phyloP scores from a whole-genome alignment of 2,329 filamentous ascomycete species.

The Corynespora cassiicola region DNA sequence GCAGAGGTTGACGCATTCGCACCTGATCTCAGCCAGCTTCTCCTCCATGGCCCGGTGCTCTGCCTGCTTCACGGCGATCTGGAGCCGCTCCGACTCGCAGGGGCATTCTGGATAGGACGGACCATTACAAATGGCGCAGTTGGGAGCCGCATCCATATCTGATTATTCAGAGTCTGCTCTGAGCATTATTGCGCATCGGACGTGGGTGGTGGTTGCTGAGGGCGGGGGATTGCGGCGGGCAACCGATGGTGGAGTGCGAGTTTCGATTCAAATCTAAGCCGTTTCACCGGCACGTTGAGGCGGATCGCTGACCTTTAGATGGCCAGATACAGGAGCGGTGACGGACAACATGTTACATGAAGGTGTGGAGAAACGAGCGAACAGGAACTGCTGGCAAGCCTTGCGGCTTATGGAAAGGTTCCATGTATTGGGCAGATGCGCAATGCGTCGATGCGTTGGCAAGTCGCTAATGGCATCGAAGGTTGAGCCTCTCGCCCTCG shows the following conservation, averaged over 20 bases:
- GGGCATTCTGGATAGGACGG: constrained; percentile 46
- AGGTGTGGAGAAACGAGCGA: constrained; percentile 31
- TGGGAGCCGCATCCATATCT: constrained; percentile 47
- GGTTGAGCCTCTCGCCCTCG: constrained; percentile 15
- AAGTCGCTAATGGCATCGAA: constrained; percentile 29
- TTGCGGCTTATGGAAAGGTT: constrained; percentile 38
- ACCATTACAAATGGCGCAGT: constrained; percentile 50
- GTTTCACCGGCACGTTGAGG: constrained; percentile 26
- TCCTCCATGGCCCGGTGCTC: constrained; percentile 47
- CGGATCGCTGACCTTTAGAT: constrained; percentile 27
- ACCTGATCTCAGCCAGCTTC: constrained; percentile 43
- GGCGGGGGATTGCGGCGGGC: constrained; percentile 6
- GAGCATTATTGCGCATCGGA: constrained; percentile 31
- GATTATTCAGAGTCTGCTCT: constrained; percentile 26
- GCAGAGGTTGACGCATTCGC: no score
- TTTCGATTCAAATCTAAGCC: constrained; percentile 19
- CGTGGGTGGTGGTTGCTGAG: constrained; percentile 4
- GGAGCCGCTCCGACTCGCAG: constrained; percentile 47
- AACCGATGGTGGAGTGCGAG: constrained; percentile 13
- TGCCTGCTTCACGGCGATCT: constrained; percentile 48
- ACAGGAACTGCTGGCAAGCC: constrained; percentile 38
- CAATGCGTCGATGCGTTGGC: constrained; percentile 47
- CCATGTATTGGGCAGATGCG: constrained; percentile 34
- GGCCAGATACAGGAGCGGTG: constrained; percentile 44
- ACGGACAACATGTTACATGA: constrained; percentile 46